Evolutionary conservation across 2,329 filamentous ascomycete species (phyloP).

Genomic region (Hansfordia pulvinata): DNA sequence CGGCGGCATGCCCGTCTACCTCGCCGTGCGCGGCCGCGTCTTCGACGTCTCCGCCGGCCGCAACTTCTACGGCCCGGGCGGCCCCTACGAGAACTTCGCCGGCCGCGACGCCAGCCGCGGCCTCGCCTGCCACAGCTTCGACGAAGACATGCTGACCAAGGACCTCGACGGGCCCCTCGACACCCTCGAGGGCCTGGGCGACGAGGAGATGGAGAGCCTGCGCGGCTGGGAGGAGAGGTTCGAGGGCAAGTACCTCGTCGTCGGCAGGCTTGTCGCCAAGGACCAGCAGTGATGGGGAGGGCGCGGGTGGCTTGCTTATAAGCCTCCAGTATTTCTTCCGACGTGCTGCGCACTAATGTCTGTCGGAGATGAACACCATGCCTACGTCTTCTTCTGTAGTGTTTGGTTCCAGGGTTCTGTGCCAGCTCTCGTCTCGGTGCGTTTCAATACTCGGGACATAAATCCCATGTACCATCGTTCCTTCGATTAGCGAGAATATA

Average conservation of each 20-base stretch:
- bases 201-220: slow-evolving; percentile 70
- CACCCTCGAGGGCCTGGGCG: slow-evolving; percentile 54
- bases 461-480: no score
- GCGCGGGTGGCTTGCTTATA: no score
- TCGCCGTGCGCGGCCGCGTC: slow-evolving; percentile 23
- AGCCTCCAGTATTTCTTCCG: no score
- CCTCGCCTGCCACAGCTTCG: slow-evolving; percentile 82
- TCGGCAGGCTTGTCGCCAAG: slow-evolving; percentile 63
- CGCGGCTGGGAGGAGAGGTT: slow-evolving; percentile 91
- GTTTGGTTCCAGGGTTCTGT: no score
- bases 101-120: slow-evolving; percentile 83
- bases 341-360: no score
- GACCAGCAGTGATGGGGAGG: slow-evolving; percentile 23
- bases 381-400: no score
- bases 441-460: no score
- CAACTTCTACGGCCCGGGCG: slow-evolving; percentile 89
- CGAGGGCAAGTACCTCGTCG: slow-evolving; percentile 85
- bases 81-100: slow-evolving; percentile 92
- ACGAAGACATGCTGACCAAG: slow-evolving; percentile 87
- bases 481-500: no score
- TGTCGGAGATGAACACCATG: no score
- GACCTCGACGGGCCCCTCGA: slow-evolving; percentile 77
- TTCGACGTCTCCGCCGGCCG: slow-evolving; percentile 1
- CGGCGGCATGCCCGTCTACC: slow-evolving; percentile 62
- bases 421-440: no score